Evolutionary conservation across 169 alveolate genomes (phyloP), one percentile per base, ranked within the genome.

Genomic region (Babesia sp.): DNA sequence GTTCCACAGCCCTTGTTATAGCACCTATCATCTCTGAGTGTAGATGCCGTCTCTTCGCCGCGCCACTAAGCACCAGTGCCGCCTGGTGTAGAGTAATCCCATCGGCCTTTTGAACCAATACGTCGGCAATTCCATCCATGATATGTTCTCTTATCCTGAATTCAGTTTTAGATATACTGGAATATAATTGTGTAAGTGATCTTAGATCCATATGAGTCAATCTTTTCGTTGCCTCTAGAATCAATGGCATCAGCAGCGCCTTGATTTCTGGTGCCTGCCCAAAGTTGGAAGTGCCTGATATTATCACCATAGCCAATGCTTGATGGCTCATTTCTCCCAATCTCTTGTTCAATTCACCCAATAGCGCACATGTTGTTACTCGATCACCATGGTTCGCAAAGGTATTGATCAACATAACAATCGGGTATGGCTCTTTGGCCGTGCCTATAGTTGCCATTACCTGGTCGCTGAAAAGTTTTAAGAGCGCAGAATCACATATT

Each of bases 391-490:
- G 18, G 33, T n/a, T 50, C 20, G 64, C 22, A 34, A 16, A 76
- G 50, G 24, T 36, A 31, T 39, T 57, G 26, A 69, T 18, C 14
- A 78, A 44, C 45, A 78, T 7, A 2, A 56, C 82, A 57, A 78
- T 46, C 3, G 86, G 86, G n/a, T 78, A 78, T 5, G 86, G 56
- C 12, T 34, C 54, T 29, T 22, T 69, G 20, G 82, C 79, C 22
- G 79, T 29, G n/a, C 55, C 51, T 7, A 78, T 37, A 6, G 51
- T 42, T 16, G 11, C 54, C 14, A 31, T 31, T 8, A 78, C 73
- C 36, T 20, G 58, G 28, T 12, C 20, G 34, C 59, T 68, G 50
- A 68, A 68, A 9, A 56, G 11, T 31, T 16, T 9, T 24, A 59
- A 28, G n/a, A 78, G 18, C 0, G 39, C 73, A 16, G n/a, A 20